Evolutionary conservation across 2,329 filamentous ascomycete genomes (phyloP).

Genomic region (Plenodomus biglobosus): DNA sequence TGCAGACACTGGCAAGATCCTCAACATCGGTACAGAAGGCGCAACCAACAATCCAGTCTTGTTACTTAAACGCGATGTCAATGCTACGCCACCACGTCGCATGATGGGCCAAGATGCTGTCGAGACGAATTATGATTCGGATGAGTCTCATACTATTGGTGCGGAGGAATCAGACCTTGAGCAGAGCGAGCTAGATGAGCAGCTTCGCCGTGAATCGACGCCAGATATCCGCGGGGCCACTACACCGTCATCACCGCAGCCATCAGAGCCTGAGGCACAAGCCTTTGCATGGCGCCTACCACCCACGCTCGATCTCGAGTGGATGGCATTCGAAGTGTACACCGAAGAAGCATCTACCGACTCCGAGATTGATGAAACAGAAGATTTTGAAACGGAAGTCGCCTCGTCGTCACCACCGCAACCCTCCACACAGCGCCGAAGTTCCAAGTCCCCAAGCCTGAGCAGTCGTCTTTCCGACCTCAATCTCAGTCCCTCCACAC

Average conservation of each 20-base stretch:
- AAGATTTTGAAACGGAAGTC: conserved; percentile 18
- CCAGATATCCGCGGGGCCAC: conserved; percentile 14
- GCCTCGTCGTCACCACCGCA: conserved; percentile 19
- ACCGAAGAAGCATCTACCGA: conserved; percentile 63
- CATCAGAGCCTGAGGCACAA: background rate
- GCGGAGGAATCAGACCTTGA: conserved; percentile 36
- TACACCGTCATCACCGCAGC: conserved; percentile 14
- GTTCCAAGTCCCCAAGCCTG: conserved; percentile 48
- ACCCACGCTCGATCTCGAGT: conserved; percentile 78
- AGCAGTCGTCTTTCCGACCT: conserved; percentile 51
- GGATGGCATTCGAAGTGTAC: conserved; percentile 88
- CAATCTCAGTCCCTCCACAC: conserved; percentile 3
- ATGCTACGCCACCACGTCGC: conserved; percentile 62
- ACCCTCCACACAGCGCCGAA: conserved; percentile 10
- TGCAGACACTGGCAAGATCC: conserved; percentile 82
- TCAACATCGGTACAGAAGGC: conserved; percentile 74
- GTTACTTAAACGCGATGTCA: conserved; percentile 70
- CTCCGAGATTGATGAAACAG: conserved; percentile 51
- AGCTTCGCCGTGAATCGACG: conserved; percentile 49
- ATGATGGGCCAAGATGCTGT: conserved; percentile 53
- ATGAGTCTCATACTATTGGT: conserved; percentile 45
- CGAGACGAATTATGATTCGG: conserved; percentile 34
- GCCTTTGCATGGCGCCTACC: conserved; percentile 63
- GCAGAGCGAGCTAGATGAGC: conserved; percentile 50
- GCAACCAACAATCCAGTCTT: conserved; percentile 73